Base-by-base conservation (phyloP, 2,329 filamentous ascomycete species). In the Macrophomina tecta region DNA sequence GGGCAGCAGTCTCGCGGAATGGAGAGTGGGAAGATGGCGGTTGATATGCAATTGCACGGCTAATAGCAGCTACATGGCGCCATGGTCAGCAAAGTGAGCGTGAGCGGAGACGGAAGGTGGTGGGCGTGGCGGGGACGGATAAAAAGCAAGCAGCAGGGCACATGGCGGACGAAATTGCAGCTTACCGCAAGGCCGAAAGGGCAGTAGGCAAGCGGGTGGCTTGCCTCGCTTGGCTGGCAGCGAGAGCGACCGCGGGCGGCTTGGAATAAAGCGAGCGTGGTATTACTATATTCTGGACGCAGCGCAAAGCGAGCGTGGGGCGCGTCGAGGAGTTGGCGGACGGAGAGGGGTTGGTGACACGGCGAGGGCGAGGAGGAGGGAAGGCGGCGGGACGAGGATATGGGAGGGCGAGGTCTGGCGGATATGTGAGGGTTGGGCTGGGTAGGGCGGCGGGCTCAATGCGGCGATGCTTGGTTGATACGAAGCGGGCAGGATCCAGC, bases 401-500 rank as follows among this genome's bases (percentile, higher is more conserved):
- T n/a, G n/a, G n/a, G 52, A 34, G 4, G 52, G 30, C 30, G 56
- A 45, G 38, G 9, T 38, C 14, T n/a, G 53, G 53, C 53, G 34
- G 23, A 46, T 46, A 60, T 45, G 55, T 46, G 55, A 38, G 36
- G 36, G 23, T n/a, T 46, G 28, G 53, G 53, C 36, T 36, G 55
- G 28, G 18, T n/a, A 9, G 38, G 38, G 38, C 14, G 52, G 53
- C 38, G 55, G 55, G 28, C 40, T 18, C 38, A 60, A 45, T 36
- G 45, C 58, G 58, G 58, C 58, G 58, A 46, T 62, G 58, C 28
- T 62, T 45, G 42, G 42, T 14, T 38, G 52, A 55, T 55, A 55
- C 30, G 58, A 62, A 38, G 46, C 56, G 56, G 56, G 56, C 56
- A 62, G 58, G 58, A 36, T 28, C 58, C 58, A 62, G 56, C 56